A percentile compares a stretch with the other conserved stretches of the same genome.
phyloP scores from a whole-genome alignment of 179 eudicot genomes.

The Heliamphora pulchella region DNA sequence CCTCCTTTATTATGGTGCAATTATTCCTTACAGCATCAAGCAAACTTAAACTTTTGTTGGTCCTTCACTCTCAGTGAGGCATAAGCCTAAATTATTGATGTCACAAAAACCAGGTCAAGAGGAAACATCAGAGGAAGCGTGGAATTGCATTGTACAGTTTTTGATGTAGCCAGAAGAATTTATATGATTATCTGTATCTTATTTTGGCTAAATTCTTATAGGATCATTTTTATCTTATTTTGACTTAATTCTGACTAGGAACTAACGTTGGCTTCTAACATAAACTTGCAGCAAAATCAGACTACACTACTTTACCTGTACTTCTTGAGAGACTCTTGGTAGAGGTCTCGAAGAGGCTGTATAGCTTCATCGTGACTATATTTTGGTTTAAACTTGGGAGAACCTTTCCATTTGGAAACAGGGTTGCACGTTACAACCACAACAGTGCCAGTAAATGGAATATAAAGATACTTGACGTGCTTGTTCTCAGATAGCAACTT shows the following conservation, averaged over 20 bases:
- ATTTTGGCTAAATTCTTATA: neutral
- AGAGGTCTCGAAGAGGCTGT: conserved; percentile 73
- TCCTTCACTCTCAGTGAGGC: neutral
- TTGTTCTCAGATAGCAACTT: conserved; percentile 81
- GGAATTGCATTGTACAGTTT: neutral
- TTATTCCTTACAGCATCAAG: neutral
- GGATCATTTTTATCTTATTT: neutral
- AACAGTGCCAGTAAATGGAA: conserved; percentile 84
- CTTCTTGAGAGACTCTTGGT: conserved; percentile 50
- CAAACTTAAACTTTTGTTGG: neutral
- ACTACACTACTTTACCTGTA: conserved; percentile 44
- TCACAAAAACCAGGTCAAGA: neutral
- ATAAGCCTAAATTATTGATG: neutral
- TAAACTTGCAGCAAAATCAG: conserved; percentile 9
- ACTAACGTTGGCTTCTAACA: neutral
- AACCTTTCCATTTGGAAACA: conserved; percentile 67
- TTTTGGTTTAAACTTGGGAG: conserved; percentile 72
- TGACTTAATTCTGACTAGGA: neutral
- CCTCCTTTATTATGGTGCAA: neutral
- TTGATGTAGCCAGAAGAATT: neutral
- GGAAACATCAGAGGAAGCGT: conserved; percentile 2
- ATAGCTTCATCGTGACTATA: conserved; percentile 76
- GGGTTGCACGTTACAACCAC: conserved; percentile 96
- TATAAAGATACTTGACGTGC: conserved; percentile 87
- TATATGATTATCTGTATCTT: neutral